phyloP scores from a whole-genome alignment of 2,329 filamentous ascomycete genomes.

The Xylariaceae sp. region DNA sequence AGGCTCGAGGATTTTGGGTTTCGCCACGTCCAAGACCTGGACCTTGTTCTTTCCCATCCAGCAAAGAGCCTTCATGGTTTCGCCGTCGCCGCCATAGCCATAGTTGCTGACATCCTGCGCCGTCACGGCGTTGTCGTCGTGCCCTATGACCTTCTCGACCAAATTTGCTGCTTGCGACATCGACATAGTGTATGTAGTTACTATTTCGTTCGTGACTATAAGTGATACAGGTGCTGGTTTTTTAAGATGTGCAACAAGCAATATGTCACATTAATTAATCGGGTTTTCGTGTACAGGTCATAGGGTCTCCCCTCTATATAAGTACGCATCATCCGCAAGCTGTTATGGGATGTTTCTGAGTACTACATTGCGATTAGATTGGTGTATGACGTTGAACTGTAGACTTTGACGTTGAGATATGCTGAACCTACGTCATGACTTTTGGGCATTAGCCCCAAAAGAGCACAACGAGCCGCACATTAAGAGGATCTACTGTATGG shows the following conservation, averaged over 20 bases:
- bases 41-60: slow-evolving; percentile 87
- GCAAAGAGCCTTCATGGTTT: slow-evolving; percentile 79
- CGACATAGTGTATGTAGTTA: slow-evolving; percentile 52
- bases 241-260: background rate
- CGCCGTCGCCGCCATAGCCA: slow-evolving; percentile 51
- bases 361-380: too few relatives aligned
- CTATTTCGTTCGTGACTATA: background rate
- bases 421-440: too few relatives aligned
- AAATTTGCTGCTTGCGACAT: slow-evolving; percentile 71
- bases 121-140: slow-evolving; percentile 68
- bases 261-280: background rate
- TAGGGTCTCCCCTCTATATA: too few relatives aligned
- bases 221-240: too few relatives aligned
- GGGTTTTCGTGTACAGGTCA: too few relatives aligned
- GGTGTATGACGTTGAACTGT: too few relatives aligned
- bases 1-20: slow-evolving; percentile 75
- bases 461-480: too few relatives aligned
- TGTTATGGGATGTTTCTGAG: too few relatives aligned
- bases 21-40: slow-evolving; percentile 69
- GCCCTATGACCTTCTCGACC: slow-evolving; percentile 72
- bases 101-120: slow-evolving; percentile 75
- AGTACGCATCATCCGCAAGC: too few relatives aligned
- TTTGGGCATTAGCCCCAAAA: too few relatives aligned
- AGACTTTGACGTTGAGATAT: too few relatives aligned
- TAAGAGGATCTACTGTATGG: too few relatives aligned